Evolutionary conservation across 768 basidiomycete species (phyloP).

Genomic region (Kwoniella sp.): DNA sequence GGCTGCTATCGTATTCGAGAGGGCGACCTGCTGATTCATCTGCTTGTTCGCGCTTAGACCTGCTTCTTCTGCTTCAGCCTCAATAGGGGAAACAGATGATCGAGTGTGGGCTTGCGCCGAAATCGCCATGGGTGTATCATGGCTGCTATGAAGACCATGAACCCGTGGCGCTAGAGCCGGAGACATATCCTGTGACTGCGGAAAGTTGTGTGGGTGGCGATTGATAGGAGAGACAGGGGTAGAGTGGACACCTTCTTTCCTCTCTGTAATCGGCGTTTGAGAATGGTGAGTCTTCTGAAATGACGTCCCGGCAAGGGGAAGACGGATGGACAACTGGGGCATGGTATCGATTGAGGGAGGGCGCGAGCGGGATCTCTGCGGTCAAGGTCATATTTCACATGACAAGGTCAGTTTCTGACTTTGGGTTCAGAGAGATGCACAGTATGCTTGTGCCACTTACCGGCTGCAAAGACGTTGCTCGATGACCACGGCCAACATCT

Average conservation of each 20-base stretch:
- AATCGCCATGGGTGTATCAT: no score
- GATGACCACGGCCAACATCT: not conserved
- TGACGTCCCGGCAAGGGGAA: not conserved
- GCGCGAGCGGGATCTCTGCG: not conserved
- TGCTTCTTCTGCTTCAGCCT: no score
- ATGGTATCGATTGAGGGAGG: not conserved
- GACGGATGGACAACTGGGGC: not conserved
- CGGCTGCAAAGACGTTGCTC: not conserved
- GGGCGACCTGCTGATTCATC: not conserved
- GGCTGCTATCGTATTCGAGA: not conserved
- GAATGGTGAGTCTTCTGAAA: not conserved
- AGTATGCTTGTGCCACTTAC: not conserved
- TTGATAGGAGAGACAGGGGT: conserved; percentile 9
- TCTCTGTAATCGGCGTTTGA: not conserved
- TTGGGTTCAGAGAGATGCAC: not conserved
- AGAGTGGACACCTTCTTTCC: conserved; percentile 14
- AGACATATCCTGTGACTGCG: not conserved
- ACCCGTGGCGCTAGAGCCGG: no score
- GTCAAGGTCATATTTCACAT: not conserved
- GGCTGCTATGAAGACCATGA: no score
- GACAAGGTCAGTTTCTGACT: not conserved
- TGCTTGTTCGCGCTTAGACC: no score
- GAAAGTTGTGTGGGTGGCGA: not conserved
- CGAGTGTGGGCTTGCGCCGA: no score
- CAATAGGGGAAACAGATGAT: no score